Base-by-base conservation (phyloP, 2,329 filamentous ascomycete genomes). In the Mycosphaerella arachidis region DNA sequence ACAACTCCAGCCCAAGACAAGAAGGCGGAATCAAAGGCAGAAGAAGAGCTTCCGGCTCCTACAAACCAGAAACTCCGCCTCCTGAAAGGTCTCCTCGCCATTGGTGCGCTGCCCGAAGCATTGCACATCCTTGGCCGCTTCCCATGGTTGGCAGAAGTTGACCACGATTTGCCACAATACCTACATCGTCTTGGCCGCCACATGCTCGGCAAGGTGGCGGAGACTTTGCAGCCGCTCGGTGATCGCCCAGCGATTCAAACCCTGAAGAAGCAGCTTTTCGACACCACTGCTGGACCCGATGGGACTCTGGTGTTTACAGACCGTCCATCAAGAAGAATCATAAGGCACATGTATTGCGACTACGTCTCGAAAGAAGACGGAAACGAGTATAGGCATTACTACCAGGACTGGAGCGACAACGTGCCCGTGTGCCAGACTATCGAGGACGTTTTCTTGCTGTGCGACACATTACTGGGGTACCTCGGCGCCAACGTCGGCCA, bases 351-450 rank as follows among this genome's bases (percentile, higher is more conserved):
- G 4, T 88, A 89, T 68, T 85, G 91, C 5, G 92, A 96, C 67
- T 82, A 82, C 64, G 90, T 94, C 69, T 86, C 85, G 29, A 87
- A 52, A 35, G 50, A 86, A 57, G 90, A 87, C 20, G 82, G 83
- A n/a, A 84, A 80, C 12, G 82, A 89, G 55, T 97, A 97, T 73
- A 86, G 89, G 35, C 97, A 95, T 72, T 99, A 99, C 74, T 97
- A 94, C 87, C 92, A 96, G 60, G 94, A 97, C 67, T 99, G 94
- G 94, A 83, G 87, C 2, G 93, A 97, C 74, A 96, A 94, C 64
- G 82, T 99, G 50, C 95, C 94, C 0, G 78, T 96, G 20, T 99
- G 94, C 71, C 92, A 96, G 72, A 89, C 82, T 1, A 86, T 96
- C 6, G 91, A 97, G 63, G 94, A 99, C 71, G 83, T 99, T 13